These are phyloP conservation scores for Yarrowia phangngaensis DNA, from an alignment of 805 yeast genomes.

Conservation along the genomic window DNA sequence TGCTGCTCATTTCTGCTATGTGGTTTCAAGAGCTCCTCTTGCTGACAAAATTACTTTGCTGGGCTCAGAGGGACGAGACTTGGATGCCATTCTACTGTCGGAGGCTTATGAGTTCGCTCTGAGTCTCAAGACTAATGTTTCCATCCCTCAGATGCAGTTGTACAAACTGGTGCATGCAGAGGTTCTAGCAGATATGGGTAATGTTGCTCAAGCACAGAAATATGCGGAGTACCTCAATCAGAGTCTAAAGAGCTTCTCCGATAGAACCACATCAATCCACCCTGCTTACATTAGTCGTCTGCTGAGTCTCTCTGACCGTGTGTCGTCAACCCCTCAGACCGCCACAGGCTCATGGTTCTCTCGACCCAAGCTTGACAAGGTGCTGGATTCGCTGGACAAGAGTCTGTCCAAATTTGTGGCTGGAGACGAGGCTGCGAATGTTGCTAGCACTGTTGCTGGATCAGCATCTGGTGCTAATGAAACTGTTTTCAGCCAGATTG, in stretches of 20 bases:
- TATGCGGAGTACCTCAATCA: slow-evolving; percentile 54
- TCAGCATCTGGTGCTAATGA: slow-evolving; percentile 33
- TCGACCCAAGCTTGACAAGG: slow-evolving; percentile 61
- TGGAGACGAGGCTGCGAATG: slow-evolving; percentile 68
- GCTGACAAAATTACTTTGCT: slow-evolving; percentile 17
- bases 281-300: slow-evolving; percentile 17
- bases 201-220: slow-evolving; percentile 54
- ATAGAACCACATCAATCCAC: slow-evolving; percentile 28
- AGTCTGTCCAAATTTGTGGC: slow-evolving; percentile 74
- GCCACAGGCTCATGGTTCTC: slow-evolving; percentile 32
- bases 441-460: slow-evolving; percentile 17
- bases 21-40: slow-evolving; percentile 36
- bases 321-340: slow-evolving; percentile 12
- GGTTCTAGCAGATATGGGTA: slow-evolving; percentile 64
- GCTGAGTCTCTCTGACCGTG: slow-evolving; percentile 9
- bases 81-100: slow-evolving; percentile 52
- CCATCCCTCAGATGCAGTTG: slow-evolving; percentile 50
- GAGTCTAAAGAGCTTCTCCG: slow-evolving; percentile 38
- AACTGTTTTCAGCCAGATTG: slow-evolving; percentile 31
- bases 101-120: slow-evolving; percentile 65
- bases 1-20: slow-evolving; percentile 43
- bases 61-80: slow-evolving; percentile 38
- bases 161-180: slow-evolving; percentile 66
- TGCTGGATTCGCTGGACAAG: slow-evolving; percentile 86
- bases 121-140: slow-evolving; percentile 38